Base-by-base conservation (phyloP, 805 yeast species). In the Ogataea saltuana region DNA sequence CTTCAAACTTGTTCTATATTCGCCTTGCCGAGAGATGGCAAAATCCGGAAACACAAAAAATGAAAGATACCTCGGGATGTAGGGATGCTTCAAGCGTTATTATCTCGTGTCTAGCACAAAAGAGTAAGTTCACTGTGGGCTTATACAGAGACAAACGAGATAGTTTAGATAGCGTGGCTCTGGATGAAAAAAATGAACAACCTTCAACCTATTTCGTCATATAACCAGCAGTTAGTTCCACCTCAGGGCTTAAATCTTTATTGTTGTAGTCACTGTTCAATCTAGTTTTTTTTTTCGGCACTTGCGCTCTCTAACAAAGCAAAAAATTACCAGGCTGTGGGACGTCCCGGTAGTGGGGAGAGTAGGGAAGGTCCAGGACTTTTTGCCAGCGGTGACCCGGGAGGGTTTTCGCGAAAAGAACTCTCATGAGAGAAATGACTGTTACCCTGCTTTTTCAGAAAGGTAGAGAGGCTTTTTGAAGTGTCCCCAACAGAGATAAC, bases 231-330 rank as follows among this genome's bases (percentile, higher is more conserved):
- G 9, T 15, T 10, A 25, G 26, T 25, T 34, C 8, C 6, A 23
- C 7, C 27, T 15, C 27, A 25, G 16, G n/a, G n/a, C 37, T 17
- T 34, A 6, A 15, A 4, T 8, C 18, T 23, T 15, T 16, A 16
- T 22, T 16, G 26, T 34, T 22, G n/a, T 34, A 33, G n/a, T 16
- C 22, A 34, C 9, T 20, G 3, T 17, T 6, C 16, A 23, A 9
- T 25, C n/a, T 34, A 23, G 23, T 33, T 31, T 31, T 31, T 29
- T 33, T 32, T 34, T 25, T 25, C 38, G 28, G 29, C 38, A 34
- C n/a, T 34, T 33, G 21, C 10, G 38, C 17, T 28, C 28, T 34
- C 38, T 25, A 21, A 23, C 38, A 34, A 34, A 16, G 18, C 3
- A 15, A 22, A 7, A 22, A 15, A 33, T 17, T 6, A 21, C 18